phyloP scores from a whole-genome alignment of 805 yeast species.

The Lipomyces japonicus region DNA sequence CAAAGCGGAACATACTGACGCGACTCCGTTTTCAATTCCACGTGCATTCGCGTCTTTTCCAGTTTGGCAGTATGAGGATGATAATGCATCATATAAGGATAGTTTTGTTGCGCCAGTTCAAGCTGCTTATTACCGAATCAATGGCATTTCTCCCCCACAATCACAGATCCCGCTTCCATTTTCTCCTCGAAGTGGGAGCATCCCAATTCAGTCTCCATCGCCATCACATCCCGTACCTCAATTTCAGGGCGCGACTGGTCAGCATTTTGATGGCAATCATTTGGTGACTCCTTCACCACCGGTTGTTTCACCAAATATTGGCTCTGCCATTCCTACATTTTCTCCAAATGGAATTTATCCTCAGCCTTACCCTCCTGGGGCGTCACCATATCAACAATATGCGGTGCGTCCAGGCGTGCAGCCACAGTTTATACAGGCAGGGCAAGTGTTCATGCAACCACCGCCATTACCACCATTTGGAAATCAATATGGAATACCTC shows the following conservation, averaged over 20 bases:
- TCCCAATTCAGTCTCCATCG: slow-evolving; percentile 12
- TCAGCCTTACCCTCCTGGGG: slow-evolving; percentile 16
- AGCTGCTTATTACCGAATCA: slow-evolving; percentile 8
- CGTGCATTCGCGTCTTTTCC: slow-evolving; percentile 22
- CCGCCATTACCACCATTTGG: slow-evolving; percentile 9
- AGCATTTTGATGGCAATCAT: slow-evolving; percentile 17
- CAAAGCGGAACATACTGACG: slow-evolving; percentile 16
- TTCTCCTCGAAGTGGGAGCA: slow-evolving; percentile 19
- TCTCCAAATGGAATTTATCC: slow-evolving; percentile 13
- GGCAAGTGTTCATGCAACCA: slow-evolving; percentile 19
- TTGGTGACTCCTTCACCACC: slow-evolving; percentile 21
- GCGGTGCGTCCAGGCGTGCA: slow-evolving; percentile 18
- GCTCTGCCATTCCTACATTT: slow-evolving; percentile 10
- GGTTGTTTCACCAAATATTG: slow-evolving; percentile 18
- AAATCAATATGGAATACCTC: slow-evolving; percentile 13
- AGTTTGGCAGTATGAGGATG: slow-evolving; percentile 15
- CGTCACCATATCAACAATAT: slow-evolving; percentile 10
- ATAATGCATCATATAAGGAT: slow-evolving; percentile 7
- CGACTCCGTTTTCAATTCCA: slow-evolving; percentile 11
- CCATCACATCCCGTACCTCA: slow-evolving; percentile 21
- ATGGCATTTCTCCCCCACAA: slow-evolving; percentile 18
- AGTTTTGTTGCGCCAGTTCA: slow-evolving; percentile 20
- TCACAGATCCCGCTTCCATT: slow-evolving; percentile 21
- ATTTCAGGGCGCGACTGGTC: slow-evolving; percentile 8
- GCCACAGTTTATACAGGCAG: slow-evolving; percentile 14